These are phyloP conservation scores for Zelopaecilomyces penicillatus DNA, from an alignment of 2,329 filamentous ascomycete species.

Conservation along the genomic window DNA sequence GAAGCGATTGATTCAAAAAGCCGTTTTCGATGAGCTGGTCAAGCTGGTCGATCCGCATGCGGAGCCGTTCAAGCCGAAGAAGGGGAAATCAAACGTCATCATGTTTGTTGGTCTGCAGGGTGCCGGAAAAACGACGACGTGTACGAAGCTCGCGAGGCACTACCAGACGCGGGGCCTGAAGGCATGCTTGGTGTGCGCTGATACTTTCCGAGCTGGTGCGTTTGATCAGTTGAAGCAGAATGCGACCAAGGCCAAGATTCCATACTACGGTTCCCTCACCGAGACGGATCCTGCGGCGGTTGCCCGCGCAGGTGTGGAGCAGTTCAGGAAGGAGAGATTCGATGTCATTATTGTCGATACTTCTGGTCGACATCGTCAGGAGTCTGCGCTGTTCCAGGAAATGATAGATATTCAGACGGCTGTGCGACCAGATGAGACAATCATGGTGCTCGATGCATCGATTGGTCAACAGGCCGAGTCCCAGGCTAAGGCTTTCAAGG, in stretches of 20 bases:
- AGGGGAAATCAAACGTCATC: slow-evolving; percentile 91
- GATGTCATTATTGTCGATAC: slow-evolving; percentile 99
- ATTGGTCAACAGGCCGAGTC: slow-evolving; percentile 95
- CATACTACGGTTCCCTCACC: slow-evolving; percentile 93
- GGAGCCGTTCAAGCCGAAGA: slow-evolving; percentile 93
- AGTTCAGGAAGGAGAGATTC: slow-evolving; percentile 98
- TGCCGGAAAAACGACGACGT: slow-evolving; percentile 95
- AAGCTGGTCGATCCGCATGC: slow-evolving; percentile 91
- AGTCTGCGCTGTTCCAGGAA: slow-evolving; percentile 89
- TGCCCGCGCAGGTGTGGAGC: slow-evolving; percentile 89
- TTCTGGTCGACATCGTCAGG: slow-evolving; percentile 87
- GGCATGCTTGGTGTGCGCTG: slow-evolving; percentile 88
- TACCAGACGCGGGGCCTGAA: slow-evolving; percentile 92
- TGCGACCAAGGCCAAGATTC: slow-evolving; percentile 96
- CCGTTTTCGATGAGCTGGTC: slow-evolving; percentile 95
- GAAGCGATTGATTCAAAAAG: slow-evolving; percentile 95
- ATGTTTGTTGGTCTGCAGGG: slow-evolving; percentile 99
- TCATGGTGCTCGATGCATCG: slow-evolving; percentile 94
- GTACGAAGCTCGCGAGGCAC: slow-evolving; percentile 91
- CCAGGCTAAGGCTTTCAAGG: slow-evolving; percentile 94
- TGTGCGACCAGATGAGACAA: slow-evolving; percentile 87
- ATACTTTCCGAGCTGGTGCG: slow-evolving; percentile 96
- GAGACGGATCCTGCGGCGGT: slow-evolving; percentile 94
- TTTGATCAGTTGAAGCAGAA: slow-evolving; percentile 99
- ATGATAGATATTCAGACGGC: slow-evolving; percentile 95